These are phyloP conservation scores for Kandelia obovata DNA, from an alignment of 345 rosid genomes.

Conservation along the genomic window DNA sequence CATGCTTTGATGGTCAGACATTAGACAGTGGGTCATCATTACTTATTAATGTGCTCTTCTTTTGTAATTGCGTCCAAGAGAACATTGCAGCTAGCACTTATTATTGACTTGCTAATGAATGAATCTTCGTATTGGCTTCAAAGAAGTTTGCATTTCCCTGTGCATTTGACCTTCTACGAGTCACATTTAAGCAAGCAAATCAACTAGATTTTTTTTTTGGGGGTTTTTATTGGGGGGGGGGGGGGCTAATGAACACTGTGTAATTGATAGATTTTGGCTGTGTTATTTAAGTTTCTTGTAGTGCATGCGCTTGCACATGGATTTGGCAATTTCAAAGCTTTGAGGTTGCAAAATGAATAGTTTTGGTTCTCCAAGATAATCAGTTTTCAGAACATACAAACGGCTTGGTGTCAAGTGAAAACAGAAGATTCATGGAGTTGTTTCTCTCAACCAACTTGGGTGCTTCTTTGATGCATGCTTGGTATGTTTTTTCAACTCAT, in stretches of 20 bases:
- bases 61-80: slow-evolving; percentile 2
- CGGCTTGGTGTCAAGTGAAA: slow-evolving; percentile 16
- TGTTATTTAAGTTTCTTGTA: slow-evolving; percentile 13
- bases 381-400: slow-evolving; percentile 22
- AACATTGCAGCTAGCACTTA: slow-evolving; percentile 2
- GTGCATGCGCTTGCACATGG: slow-evolving; percentile 31
- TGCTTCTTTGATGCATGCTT: neutral
- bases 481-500: neutral
- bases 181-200: neutral
- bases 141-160: too few relatives aligned
- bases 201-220: neutral
- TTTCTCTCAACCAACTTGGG: neutral
- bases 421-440: neutral
- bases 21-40: slow-evolving; percentile 37
- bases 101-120: neutral
- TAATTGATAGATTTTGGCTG: neutral
- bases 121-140: neutral
- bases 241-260: neutral
- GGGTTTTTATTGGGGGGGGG: neutral
- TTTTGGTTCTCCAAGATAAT: slow-evolving; percentile 26
- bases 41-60: neutral
- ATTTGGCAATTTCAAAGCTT: slow-evolving; percentile 30
- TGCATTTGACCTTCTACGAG: neutral
- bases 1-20: slow-evolving; percentile 28
- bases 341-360: slow-evolving; percentile 13